Base-by-base conservation (phyloP, 2,329 filamentous ascomycete genomes). In the Thelonectria blattea region DNA sequence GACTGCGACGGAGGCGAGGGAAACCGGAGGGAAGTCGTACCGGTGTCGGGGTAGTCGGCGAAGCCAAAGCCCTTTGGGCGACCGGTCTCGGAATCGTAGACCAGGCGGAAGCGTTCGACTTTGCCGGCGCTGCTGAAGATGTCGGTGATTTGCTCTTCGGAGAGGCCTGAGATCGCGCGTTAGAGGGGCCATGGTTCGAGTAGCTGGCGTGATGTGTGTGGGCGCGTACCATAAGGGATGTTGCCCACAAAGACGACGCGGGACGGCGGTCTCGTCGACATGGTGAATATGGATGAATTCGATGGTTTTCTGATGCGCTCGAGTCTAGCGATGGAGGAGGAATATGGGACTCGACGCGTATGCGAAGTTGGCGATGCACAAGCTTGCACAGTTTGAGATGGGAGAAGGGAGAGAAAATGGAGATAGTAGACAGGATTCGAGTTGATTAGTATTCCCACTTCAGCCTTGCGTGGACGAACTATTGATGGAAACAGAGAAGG, bases 41-140 rank as follows among this genome's bases (percentile, higher is more conserved):
- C 94, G 61, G 91, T 88, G 73, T 98, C 95, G 56, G 92, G 91
- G 73, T 96, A 99, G 75, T 98, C 94, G 72, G 93, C 91, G 71
- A 98, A 99, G 37, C 95, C 95, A 75, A 97, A 99, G 17, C 95
- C 95, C 77, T 97, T 98, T 1, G 95, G 93, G 58, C 92, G 88
- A 43, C 94, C 93, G 3, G 93, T 97, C 72, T 98, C 94, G 54
- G 93, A 91, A 79, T 98, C 96, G 78, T 97, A 96, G 65, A 98
- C 94, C 50, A 98, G 85, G 53, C 94, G 88, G 75, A 98, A 98
- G 74, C 91, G 94, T 60, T 96, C 83, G 1, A 98, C 94, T 66
- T 93, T 91, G 60, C 95, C 95, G 54, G 91, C 93, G 65, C 91
- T 90, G 74, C 89, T 91, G 76, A 98, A 96, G 62, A 96, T 96